A percentile compares a stretch with the other conserved stretches of the same genome.
phyloP scores from a whole-genome alignment of 78 protist genomes.

The Cyanophora paradoxa region DNA sequence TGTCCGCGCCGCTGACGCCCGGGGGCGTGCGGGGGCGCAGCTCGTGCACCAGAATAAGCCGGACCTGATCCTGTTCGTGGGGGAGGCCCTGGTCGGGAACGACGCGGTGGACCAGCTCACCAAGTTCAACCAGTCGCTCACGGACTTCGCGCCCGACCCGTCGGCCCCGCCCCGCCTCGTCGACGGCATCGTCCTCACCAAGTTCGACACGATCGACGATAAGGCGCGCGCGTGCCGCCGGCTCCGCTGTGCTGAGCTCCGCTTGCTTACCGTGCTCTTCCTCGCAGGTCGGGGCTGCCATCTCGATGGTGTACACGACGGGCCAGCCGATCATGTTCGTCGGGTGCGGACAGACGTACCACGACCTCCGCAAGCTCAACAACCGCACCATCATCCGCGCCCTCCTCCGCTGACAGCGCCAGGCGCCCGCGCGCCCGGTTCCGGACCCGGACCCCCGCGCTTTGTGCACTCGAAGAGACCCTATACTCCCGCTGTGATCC shows the following conservation, averaged over 20 bases:
- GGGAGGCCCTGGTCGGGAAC: conserved; percentile 99
- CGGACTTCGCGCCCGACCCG: background rate
- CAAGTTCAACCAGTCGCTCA: conserved; percentile 17
- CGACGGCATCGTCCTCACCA: conserved; percentile 98
- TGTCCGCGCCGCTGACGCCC: too few species aligned
- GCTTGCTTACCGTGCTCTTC: too few species aligned
- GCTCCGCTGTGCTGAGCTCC: too few species aligned
- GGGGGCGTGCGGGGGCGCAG: too few species aligned
- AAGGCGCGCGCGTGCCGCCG: conserved; percentile 78
- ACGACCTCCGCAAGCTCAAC: conserved; percentile 75
- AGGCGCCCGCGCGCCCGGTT: too few species aligned
- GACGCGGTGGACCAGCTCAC: conserved; percentile 87
- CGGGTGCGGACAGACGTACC: conserved; percentile 92
- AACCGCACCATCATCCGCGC: conserved; percentile 68
- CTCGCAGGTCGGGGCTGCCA: conserved; percentile 96
- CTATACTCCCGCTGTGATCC: too few species aligned
- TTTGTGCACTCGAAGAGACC: too few species aligned
- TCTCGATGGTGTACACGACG: conserved; percentile 92
- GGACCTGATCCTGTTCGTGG: conserved; percentile 96
- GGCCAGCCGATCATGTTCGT: conserved; percentile 96
- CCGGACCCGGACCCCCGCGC: too few species aligned
- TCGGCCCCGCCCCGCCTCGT: conserved; percentile 58
- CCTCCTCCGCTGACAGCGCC: conserved; percentile 42
- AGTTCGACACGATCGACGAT: conserved; percentile 99
- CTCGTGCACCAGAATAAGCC: conserved; percentile 62